Evolutionary conservation across 495 filamentous ascomycete species (phyloP), one percentile per base, ranked within the genome.

Genomic region (Penicillium diatomitis): DNA sequence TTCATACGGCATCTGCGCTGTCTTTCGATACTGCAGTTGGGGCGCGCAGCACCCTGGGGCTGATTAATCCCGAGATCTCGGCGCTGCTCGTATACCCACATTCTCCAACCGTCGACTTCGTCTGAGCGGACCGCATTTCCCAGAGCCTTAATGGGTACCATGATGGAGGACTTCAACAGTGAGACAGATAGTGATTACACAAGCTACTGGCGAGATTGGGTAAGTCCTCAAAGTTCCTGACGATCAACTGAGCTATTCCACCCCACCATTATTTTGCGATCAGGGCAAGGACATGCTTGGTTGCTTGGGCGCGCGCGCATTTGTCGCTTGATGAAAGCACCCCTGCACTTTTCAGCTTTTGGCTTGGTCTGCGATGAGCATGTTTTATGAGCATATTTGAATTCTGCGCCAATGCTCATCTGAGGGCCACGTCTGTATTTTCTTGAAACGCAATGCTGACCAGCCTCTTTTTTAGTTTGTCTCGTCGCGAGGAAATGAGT

Each of bases 141-240:
- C 39, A 32, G 38, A 40, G 7, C 29, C 8, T 30, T 6, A 28
- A 32, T 33, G 32, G 36, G 50, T 47, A 58, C 48, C 30, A 68
- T 60, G 46, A 86, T 98, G 92, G 92, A 97, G 63, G 92, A 96
- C 66, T 97, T 90, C 66, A 90, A 85, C 52, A 95, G 90, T 59
- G 92, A 98, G 65, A 94, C 94, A 9, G 92, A 98, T 64, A 96
- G 90, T 69, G 94, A 97, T 65, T 98, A 97, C 67, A 95, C 92
- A 32, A 96, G 88, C 69, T 98, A 98, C 72, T 98, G 92, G 92
- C 77, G 92, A 68, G 92, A 98, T 71, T 98, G 92, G 92, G 91
- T 96, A 75, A 68, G 87, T 84, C 20, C 20, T 20, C 20, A 20
- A 20, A 20, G 20, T 20, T 20, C 20, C 20, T 20, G 20, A 20